phyloP scores from a whole-genome alignment of 2,329 filamentous ascomycete species.

The Diaporthe sp. region DNA sequence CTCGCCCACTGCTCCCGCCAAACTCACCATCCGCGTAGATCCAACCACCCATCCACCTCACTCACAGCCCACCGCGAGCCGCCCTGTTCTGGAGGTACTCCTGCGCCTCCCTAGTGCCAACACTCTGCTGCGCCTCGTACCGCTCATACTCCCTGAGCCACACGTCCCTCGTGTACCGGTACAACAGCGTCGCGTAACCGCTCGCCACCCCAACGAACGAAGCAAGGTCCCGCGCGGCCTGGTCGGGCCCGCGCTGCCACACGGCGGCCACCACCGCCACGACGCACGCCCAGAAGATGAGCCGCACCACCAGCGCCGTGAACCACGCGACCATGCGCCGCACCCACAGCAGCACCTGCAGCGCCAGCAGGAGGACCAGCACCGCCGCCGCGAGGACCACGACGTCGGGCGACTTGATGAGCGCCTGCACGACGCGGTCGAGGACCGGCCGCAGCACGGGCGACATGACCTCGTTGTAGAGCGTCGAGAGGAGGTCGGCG shows the following conservation, averaged over 20 bases:
- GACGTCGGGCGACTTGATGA: slow-evolving; percentile 58
- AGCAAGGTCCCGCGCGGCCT: slow-evolving; percentile 71
- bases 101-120: slow-evolving; percentile 40
- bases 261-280: slow-evolving; percentile 68
- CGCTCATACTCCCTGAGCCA: slow-evolving; percentile 71
- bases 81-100: background rate
- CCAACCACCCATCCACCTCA: background rate
- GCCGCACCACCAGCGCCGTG: slow-evolving; percentile 74
- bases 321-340: slow-evolving; percentile 83
- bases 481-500: slow-evolving; percentile 48
- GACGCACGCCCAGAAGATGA: slow-evolving; percentile 76
- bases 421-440: slow-evolving; percentile 55
- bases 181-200: slow-evolving; percentile 62
- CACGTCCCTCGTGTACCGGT: slow-evolving; percentile 56
- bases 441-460: slow-evolving; percentile 61
- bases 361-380: slow-evolving; percentile 68
- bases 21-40: background rate
- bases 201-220: slow-evolving; percentile 59
- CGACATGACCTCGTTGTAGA: slow-evolving; percentile 51
- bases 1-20: too few relatives aligned
- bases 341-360: slow-evolving; percentile 79
- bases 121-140: slow-evolving; percentile 65
- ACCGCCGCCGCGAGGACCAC: slow-evolving; percentile 64
- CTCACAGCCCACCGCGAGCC: background rate
- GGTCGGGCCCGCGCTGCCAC: slow-evolving; percentile 76